Percentiles rank a stretch among this genome's conserved stretches.
phyloP scores from a whole-genome alignment of 495 filamentous ascomycete genomes.

The Chaetomium cochliodes region DNA sequence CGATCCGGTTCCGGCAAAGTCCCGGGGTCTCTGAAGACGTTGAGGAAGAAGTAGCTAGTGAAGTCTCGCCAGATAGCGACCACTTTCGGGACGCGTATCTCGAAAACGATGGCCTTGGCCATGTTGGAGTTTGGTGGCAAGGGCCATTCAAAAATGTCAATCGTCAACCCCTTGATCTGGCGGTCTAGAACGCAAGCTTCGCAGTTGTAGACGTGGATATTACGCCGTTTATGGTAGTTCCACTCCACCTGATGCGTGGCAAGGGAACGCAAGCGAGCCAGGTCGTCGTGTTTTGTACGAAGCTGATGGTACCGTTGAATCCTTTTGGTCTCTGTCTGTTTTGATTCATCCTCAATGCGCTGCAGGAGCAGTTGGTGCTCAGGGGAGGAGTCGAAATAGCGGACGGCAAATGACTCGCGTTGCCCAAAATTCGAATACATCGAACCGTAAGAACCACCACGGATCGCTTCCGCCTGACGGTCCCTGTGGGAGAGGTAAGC shows the following conservation, averaged over 20 bases:
- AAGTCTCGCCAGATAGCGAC: constrained; percentile 57
- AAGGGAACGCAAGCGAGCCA: background rate
- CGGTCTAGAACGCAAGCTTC: constrained; percentile 35
- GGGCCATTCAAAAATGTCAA: constrained; percentile 62
- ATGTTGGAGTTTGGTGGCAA: constrained; percentile 42
- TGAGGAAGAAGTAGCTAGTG: constrained; percentile 44
- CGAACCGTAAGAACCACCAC: constrained; percentile 17
- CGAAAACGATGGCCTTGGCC: constrained; percentile 56
- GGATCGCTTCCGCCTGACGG: constrained; percentile 1
- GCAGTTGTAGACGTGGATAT: constrained; percentile 42
- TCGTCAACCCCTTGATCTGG: constrained; percentile 36
- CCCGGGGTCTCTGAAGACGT: constrained; percentile 35
- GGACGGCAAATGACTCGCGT: constrained; percentile 49
- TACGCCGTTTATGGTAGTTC: rapidly evolving
- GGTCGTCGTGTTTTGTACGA: constrained; percentile 17
- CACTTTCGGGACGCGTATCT: constrained; percentile 48
- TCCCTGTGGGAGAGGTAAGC: constrained; percentile 46
- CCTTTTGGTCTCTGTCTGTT: constrained; percentile 39
- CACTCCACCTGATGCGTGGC: constrained; percentile 1
- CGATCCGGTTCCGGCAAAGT: background rate
- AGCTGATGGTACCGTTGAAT: constrained; percentile 39
- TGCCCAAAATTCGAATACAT: constrained; percentile 41
- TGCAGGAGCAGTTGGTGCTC: constrained; percentile 42
- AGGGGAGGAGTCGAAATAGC: constrained; percentile 51
- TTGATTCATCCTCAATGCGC: constrained; percentile 45